Conservation (phyloP, 106 monocot genomes). For the Ottelia alismoides region DNA sequence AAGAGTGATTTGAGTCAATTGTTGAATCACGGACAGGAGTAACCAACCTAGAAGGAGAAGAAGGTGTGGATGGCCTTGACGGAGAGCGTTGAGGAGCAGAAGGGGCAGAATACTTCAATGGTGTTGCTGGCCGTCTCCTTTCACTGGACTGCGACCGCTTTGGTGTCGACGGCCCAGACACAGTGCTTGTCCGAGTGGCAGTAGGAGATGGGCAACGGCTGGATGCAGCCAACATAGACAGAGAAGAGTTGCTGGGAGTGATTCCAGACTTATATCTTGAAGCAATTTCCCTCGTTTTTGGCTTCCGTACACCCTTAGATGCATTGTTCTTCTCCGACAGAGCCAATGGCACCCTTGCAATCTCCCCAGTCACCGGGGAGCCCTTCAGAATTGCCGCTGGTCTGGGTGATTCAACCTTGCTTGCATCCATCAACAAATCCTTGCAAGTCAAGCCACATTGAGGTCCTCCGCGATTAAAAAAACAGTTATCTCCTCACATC, state of each 20-base stretch:
- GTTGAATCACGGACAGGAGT: conserved; percentile 43
- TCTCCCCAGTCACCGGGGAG: conserved; percentile 8
- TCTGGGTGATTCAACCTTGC: conserved; percentile 9
- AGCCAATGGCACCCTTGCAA: conserved; percentile 29
- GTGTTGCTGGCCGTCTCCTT: conserved; percentile 37
- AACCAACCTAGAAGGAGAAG: conserved; percentile 30
- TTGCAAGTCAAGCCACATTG: conserved; percentile 33
- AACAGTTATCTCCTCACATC: not conserved
- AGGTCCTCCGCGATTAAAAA: not conserved
- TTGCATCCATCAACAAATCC: conserved; percentile 30
- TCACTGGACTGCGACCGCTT: conserved; percentile 65
- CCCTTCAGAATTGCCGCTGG: conserved; percentile 9
- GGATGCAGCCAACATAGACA: conserved; percentile 1
- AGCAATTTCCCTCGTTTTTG: conserved; percentile 29
- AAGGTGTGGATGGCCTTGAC: conserved; percentile 28
- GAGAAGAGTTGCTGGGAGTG: conserved; percentile 6
- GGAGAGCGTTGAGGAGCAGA: conserved; percentile 11
- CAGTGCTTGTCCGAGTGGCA: conserved; percentile 5
- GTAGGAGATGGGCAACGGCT: conserved; percentile 36
- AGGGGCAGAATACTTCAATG: conserved; percentile 19
- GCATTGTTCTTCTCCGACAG: conserved; percentile 71
- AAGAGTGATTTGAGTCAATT: conserved; percentile 22
- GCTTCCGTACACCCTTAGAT: conserved; percentile 15
- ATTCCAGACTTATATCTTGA: conserved; percentile 54
- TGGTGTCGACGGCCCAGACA: conserved; percentile 2